phyloP scores from a whole-genome alignment of 1,284 basidiomycete species.

The Vanrija humicola region DNA sequence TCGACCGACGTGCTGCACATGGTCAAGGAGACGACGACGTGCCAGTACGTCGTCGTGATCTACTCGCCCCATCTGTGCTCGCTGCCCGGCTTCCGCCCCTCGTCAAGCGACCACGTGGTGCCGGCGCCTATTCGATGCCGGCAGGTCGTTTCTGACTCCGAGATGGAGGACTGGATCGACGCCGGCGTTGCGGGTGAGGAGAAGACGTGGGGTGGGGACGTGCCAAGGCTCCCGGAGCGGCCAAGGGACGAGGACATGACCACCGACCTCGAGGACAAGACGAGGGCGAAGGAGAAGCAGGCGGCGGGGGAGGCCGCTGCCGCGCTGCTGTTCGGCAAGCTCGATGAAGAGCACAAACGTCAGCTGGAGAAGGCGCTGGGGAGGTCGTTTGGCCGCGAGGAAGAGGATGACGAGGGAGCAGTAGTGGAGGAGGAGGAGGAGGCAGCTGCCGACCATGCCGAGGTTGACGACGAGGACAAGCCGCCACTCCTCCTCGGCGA shows the following conservation, averaged over 20 bases:
- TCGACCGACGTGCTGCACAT: conserved; percentile 72
- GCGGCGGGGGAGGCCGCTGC: background rate
- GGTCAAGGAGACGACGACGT: conserved; percentile 82
- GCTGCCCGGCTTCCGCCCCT: conserved; percentile 81
- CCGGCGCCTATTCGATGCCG: conserved; percentile 41
- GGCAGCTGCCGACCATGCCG: background rate
- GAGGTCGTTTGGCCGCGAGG: background rate
- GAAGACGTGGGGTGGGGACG: background rate
- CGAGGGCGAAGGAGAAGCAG: background rate
- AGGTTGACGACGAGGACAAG: background rate
- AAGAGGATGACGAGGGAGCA: conserved; percentile 4
- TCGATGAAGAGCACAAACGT: background rate
- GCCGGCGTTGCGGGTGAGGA: background rate
- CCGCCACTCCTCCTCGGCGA: background rate
- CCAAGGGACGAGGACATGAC: background rate
- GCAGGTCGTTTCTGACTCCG: conserved; percentile 39
- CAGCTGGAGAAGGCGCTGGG: background rate
- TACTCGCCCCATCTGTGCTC: conserved; percentile 87
- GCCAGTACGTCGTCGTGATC: conserved; percentile 85
- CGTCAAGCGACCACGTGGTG: conserved; percentile 37
- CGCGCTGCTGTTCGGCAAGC: background rate
- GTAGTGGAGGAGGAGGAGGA: background rate
- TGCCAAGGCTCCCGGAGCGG: background rate
- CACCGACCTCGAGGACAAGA: background rate
- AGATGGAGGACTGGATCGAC: conserved; percentile 26